Conservation (phyloP, 2,329 filamentous ascomycete species). For the Trichoderma sp. region DNA sequence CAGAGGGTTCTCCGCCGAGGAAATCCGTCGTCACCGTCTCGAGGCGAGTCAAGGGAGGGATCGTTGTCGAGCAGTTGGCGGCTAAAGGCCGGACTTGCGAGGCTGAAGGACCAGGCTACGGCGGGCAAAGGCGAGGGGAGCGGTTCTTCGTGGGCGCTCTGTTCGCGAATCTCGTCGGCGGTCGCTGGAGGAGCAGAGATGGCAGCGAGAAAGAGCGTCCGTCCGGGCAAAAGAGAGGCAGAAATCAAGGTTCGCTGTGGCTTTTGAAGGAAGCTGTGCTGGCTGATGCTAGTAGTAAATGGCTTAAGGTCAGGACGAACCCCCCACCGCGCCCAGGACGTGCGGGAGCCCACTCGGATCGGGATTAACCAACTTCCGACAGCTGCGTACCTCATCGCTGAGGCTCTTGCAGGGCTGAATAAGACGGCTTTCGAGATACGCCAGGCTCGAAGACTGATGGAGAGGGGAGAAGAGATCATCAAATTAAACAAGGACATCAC, state of each 20-base stretch:
- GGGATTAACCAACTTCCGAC: conserved; percentile 21
- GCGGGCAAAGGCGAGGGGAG: neutral
- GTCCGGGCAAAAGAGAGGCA: neutral
- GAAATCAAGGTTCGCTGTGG: neutral
- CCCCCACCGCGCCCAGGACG: conserved; percentile 12
- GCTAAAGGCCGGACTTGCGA: conserved; percentile 22
- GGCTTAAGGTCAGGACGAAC: conserved; percentile 12
- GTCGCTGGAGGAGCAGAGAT: neutral
- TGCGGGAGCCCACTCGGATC: conserved; percentile 13
- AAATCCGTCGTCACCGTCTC: conserved; percentile 14
- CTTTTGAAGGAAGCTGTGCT: conserved; percentile 8
- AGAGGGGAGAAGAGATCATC: no score
- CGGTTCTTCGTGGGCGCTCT: neutral
- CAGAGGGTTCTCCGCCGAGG: neutral
- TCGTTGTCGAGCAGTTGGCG: conserved; percentile 15
- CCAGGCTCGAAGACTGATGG: no score
- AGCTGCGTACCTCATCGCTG: neutral
- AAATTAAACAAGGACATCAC: neutral
- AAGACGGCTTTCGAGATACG: no score
- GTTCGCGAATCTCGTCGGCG: neutral
- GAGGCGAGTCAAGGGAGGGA: conserved; percentile 20
- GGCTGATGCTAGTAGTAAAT: conserved; percentile 4
- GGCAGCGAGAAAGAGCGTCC: no score
- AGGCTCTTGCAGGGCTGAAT: conserved; percentile 4
- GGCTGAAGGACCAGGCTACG: conserved; percentile 15